A percentile compares a stretch with the other conserved stretches of the same genome.
Conservation (phyloP, 176 grass and related monocot species). For the Poa annua region DNA sequence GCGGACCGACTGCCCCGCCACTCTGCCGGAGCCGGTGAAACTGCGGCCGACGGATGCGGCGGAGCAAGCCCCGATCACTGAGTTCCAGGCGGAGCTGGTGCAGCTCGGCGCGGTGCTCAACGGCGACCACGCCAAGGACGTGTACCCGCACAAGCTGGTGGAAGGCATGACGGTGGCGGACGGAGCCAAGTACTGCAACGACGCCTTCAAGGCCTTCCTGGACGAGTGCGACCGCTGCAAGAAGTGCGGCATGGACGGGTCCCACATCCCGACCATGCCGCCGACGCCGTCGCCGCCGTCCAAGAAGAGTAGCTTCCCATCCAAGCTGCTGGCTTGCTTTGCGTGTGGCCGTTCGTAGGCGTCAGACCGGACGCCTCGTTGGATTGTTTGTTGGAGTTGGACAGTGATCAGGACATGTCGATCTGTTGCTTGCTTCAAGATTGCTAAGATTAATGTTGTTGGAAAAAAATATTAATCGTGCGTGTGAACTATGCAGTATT, state of each 20-base stretch:
- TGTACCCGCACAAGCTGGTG: constrained; percentile 65
- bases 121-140: constrained; percentile 56
- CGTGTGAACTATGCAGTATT: background rate
- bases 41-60: constrained; percentile 47
- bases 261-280: constrained; percentile 50
- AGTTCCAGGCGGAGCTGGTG: constrained; percentile 81
- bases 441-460: background rate
- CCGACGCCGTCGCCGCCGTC: background rate
- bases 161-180: constrained; percentile 76
- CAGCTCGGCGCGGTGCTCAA: constrained; percentile 72
- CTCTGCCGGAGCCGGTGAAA: constrained; percentile 68
- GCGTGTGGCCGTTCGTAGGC: constrained; percentile 36
- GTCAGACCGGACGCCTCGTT: background rate
- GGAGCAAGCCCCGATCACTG: constrained; percentile 51
- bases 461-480: background rate
- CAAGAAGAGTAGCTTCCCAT: constrained; percentile 28
- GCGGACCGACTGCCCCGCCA: constrained; percentile 39
- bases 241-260: constrained; percentile 53
- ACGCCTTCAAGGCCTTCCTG: constrained; percentile 51
- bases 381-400: constrained; percentile 7
- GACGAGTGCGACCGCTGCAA: constrained; percentile 65
- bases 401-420: background rate
- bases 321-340: constrained; percentile 62
- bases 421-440: too few species aligned
- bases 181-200: constrained; percentile 53